Conservation (phyloP, 2,329 filamentous ascomycete species). For the Botrytis aclada region DNA sequence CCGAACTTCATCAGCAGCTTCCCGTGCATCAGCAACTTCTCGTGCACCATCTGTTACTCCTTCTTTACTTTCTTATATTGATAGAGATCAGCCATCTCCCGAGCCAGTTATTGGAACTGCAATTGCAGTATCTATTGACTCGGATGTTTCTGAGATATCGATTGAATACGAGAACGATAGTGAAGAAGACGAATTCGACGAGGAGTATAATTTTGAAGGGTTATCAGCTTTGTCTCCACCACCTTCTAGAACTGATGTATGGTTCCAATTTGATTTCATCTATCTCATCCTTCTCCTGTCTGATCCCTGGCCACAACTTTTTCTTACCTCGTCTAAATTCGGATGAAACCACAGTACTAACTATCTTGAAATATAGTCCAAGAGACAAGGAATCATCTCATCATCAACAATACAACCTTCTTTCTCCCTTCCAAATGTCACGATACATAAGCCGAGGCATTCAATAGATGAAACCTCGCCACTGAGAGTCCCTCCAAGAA, state of each 20-base stretch:
- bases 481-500: neutral
- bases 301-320: neutral
- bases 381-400: slow-evolving; percentile 21
- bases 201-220: neutral
- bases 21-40: slow-evolving; percentile 18
- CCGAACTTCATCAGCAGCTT: slow-evolving; percentile 9
- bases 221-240: slow-evolving; percentile 2
- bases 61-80: slow-evolving; percentile 23
- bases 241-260: neutral
- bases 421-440: slow-evolving; percentile 27
- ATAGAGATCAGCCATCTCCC: slow-evolving; percentile 26
- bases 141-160: slow-evolving; percentile 2
- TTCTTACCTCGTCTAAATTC: neutral
- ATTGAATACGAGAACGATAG: neutral
- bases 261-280: neutral
- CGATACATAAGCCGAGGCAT: slow-evolving; percentile 21
- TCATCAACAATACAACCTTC: slow-evolving; percentile 14
- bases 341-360: neutral
- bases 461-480: neutral
- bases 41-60: slow-evolving; percentile 25
- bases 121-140: slow-evolving; percentile 18
- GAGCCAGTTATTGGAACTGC: slow-evolving; percentile 25
- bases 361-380: neutral
- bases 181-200: neutral
- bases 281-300: neutral